phyloP scores from a whole-genome alignment of 192 early-diverging fungal species.

The Umbelopsis vinacea region DNA sequence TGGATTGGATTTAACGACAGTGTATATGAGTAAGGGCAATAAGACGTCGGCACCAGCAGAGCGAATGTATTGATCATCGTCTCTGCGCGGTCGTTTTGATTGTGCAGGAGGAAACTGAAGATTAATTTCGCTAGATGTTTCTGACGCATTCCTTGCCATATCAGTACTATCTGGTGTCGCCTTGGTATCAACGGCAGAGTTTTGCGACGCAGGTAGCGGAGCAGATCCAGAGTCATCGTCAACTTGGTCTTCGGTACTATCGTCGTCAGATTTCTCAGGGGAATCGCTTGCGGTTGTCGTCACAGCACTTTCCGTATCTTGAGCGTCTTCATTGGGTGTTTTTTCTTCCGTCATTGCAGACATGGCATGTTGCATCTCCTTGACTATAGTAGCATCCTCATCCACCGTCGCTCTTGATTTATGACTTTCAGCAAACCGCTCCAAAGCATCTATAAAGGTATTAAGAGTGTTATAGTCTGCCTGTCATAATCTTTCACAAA shows the following conservation, averaged over 20 bases:
- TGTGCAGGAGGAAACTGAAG: conserved; percentile 13
- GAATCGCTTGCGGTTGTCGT: not conserved
- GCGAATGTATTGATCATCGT: conserved; percentile 11
- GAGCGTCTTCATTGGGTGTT: not conserved
- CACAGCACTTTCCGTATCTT: not conserved
- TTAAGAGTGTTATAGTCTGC: not conserved
- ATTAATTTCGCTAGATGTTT: conserved; percentile 16
- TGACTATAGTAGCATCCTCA: conserved; percentile 17
- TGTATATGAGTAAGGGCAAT: conserved; percentile 70
- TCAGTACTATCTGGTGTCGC: not conserved
- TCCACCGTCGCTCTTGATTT: conserved; percentile 24
- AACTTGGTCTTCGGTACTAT: not conserved
- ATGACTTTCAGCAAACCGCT: conserved; percentile 24
- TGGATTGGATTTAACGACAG: conserved; percentile 70
- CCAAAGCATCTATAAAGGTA: conserved; percentile 20
- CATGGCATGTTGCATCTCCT: conserved; percentile 35
- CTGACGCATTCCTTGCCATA: not conserved
- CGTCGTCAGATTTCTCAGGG: not conserved
- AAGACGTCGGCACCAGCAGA: conserved; percentile 62
- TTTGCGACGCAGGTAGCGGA: not conserved
- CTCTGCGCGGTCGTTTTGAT: conserved; percentile 3
- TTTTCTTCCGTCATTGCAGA: conserved; percentile 15
- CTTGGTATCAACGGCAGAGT: not conserved
- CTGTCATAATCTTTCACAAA: too few relatives aligned
- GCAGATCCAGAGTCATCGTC: not conserved